These are phyloP conservation scores for Bretschneidera sinensis DNA, from an alignment of 345 rosid species.

Conservation along the genomic window DNA sequence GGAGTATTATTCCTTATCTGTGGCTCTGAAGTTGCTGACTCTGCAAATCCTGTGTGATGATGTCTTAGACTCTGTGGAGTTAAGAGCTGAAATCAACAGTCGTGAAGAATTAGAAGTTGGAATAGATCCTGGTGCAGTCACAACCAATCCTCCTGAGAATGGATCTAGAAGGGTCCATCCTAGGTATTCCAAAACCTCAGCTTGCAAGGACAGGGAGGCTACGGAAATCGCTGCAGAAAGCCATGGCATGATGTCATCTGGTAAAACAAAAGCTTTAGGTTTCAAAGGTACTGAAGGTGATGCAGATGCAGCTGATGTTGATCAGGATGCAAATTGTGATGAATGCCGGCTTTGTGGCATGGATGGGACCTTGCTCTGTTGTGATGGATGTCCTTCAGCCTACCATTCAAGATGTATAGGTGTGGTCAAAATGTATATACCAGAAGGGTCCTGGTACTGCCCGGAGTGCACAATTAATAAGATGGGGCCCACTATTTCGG, in stretches of 20 bases:
- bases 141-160: constrained; percentile 35
- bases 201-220: constrained; percentile 57
- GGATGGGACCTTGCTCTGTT: constrained; percentile 90
- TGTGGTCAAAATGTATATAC: constrained; percentile 71
- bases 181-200: constrained; percentile 69
- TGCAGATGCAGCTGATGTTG: constrained; percentile 34
- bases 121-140: constrained; percentile 60
- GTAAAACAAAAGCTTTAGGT: constrained; percentile 29
- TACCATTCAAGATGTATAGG: constrained; percentile 96
- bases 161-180: constrained; percentile 80
- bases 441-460: constrained; percentile 89
- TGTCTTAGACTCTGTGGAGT: constrained; percentile 55
- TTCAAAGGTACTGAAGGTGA: constrained; percentile 31
- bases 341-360: constrained; percentile 97
- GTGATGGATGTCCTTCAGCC: constrained; percentile 97
- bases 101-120: constrained; percentile 84
- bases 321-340: constrained; percentile 69
- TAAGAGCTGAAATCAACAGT: constrained; percentile 66
- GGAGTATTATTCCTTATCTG: constrained; percentile 67
- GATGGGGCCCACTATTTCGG: constrained; percentile 49
- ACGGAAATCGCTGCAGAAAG: constrained; percentile 38
- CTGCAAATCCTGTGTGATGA: constrained; percentile 90
- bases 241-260: constrained; percentile 36
- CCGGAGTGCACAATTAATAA: constrained; percentile 79
- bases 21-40: constrained; percentile 64